Percentiles rank a stretch among this genome's conserved stretches.
phyloP scores from a whole-genome alignment of 2,329 filamentous ascomycete species.

The Penicillium concentricum region DNA sequence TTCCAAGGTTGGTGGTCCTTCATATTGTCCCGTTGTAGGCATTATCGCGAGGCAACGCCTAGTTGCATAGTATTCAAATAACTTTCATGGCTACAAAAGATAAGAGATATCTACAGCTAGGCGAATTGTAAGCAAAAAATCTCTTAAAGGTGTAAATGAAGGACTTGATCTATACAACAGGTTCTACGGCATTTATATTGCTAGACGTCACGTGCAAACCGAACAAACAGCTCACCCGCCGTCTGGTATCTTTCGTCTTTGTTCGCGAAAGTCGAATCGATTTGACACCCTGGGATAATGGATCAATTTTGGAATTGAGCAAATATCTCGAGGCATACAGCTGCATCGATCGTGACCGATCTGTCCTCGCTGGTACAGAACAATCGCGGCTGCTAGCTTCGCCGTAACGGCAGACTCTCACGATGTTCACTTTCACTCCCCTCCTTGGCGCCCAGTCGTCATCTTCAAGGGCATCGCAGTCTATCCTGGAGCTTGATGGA shows the following conservation, averaged over 20 bases:
- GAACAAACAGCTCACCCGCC: conserved; percentile 1
- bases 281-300: conserved; percentile 1
- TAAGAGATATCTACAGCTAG: neutral
- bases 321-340: neutral
- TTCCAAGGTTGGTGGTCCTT: neutral
- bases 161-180: neutral
- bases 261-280: neutral
- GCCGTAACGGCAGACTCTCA: conserved; percentile 16
- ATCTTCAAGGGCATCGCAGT: conserved; percentile 82
- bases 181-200: neutral
- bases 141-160: neutral
- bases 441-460: conserved; percentile 83
- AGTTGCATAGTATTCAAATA: no score
- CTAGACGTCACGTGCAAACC: neutral
- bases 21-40: neutral
- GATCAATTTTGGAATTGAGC: neutral
- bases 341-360: neutral
- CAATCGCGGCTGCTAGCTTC: conserved; percentile 10
- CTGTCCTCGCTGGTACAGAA: neutral
- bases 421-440: conserved; percentile 95
- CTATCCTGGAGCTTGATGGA: conserved; percentile 93
- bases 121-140: no score
- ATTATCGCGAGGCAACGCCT: neutral
- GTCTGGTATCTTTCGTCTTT: neutral
- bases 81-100: neutral